A percentile compares a stretch with the other conserved stretches of the same genome.
Conservation (phyloP, 2,329 filamentous ascomycete species). For the Beauveria australis region DNA sequence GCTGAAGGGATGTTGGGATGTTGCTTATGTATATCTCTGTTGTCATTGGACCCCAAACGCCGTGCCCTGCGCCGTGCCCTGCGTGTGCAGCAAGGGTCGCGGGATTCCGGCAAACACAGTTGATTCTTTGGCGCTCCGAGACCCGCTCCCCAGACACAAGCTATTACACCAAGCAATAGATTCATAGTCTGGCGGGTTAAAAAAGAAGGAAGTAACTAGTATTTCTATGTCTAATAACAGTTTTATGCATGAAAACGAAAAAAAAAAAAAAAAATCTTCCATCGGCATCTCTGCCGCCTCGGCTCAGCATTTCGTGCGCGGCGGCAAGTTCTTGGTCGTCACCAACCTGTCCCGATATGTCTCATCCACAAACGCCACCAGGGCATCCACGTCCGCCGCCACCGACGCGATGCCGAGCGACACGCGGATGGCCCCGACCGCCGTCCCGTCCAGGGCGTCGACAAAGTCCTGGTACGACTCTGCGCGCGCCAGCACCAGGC, state of each 20-base stretch:
- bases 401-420: slow-evolving; percentile 32
- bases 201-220: not conserved
- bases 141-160: not conserved
- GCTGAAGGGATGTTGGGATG: not conserved
- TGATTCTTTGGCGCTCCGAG: not conserved
- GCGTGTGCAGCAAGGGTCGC: not conserved
- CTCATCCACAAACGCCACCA: slow-evolving; percentile 25
- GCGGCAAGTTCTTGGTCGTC: not conserved
- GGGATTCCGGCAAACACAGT: not conserved
- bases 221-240: not conserved
- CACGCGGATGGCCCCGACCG: slow-evolving; percentile 28
- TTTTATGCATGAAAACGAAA: not conserved
- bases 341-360: slow-evolving; percentile 25
- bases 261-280: not conserved
- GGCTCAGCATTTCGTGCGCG: slow-evolving; percentile 10
- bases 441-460: slow-evolving; percentile 12
- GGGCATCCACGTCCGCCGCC: slow-evolving; percentile 25
- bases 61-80: not conserved
- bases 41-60: not conserved
- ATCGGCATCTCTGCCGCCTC: not conserved
- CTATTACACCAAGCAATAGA: not conserved
- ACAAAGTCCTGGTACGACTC: slow-evolving; percentile 19
- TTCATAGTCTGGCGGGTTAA: not conserved
- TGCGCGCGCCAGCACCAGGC: slow-evolving; percentile 11
- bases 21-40: not conserved